A percentile compares a stretch with the other conserved stretches of the same genome.
Evolutionary conservation across 73 alveolate species (phyloP).

Genomic region (Paramecium tetraurelia): DNA sequence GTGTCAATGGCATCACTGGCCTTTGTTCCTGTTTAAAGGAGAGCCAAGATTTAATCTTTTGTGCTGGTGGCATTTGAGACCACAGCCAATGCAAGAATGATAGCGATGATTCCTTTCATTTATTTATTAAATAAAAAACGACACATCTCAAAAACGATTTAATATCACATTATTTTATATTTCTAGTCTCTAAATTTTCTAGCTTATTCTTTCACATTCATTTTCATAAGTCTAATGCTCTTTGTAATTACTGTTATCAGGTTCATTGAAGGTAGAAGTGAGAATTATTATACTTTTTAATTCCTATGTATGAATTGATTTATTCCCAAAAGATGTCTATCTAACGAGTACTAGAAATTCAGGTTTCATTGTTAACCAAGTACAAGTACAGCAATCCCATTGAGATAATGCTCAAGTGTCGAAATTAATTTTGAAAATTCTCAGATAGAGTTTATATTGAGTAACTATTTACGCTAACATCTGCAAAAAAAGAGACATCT

Average conservation of each 20-base stretch:
- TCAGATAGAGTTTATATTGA: not conserved
- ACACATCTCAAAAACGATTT: constrained; percentile 26
- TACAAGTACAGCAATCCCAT: not conserved
- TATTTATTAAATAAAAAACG: constrained; percentile 25
- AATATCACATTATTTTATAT: not conserved
- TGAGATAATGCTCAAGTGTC: not conserved
- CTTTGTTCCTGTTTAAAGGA: constrained; percentile 21
- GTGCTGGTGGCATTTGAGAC: constrained; percentile 12
- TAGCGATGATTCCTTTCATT: constrained; percentile 5
- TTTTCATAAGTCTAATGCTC: not conserved
- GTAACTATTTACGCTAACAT: not conserved
- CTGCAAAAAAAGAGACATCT: not conserved
- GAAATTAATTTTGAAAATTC: not conserved
- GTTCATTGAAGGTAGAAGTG: not conserved
- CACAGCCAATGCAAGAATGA: constrained; percentile 8
- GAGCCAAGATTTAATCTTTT: constrained; percentile 22
- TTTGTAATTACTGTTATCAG: not conserved
- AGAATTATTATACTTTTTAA: not conserved
- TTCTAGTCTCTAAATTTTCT: not conserved
- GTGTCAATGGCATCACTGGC: constrained; percentile 55
- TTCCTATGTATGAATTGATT: not conserved
- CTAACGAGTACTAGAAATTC: not conserved
- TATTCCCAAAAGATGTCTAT: not conserved
- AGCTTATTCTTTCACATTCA: not conserved
- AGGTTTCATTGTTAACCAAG: not conserved